phyloP scores from a whole-genome alignment of 2,329 filamentous ascomycete genomes.

The Aotearoamyces nothofagi region DNA sequence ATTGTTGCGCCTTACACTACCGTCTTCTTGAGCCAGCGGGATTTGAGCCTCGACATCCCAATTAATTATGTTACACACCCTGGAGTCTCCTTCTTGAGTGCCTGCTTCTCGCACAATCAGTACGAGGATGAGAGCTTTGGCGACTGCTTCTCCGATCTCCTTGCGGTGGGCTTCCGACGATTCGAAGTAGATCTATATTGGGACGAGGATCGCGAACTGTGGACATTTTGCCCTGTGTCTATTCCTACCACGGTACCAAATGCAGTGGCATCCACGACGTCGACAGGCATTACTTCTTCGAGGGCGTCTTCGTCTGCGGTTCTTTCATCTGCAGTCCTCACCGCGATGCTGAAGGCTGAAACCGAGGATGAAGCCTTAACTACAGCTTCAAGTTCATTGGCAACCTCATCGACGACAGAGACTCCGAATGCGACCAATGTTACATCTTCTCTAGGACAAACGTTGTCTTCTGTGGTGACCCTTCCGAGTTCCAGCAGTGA shows the following conservation, averaged over 20 bases:
- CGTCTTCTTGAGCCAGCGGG: constrained; percentile 36
- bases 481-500: constrained; percentile 9
- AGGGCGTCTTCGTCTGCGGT: constrained; percentile 1
- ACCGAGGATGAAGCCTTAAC: no score
- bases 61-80: constrained; percentile 46
- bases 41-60: constrained; percentile 41
- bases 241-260: constrained; percentile 22
- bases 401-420: constrained; percentile 3
- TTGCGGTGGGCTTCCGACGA: constrained; percentile 41
- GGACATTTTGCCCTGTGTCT: constrained; percentile 45
- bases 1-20: constrained; percentile 18
- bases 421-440: constrained; percentile 2
- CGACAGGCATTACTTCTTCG: constrained; percentile 13
- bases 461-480: constrained; percentile 8
- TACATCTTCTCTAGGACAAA: no score
- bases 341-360: no score
- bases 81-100: constrained; percentile 37
- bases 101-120: constrained; percentile 38
- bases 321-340: neutral
- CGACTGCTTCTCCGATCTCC: constrained; percentile 45
- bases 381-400: neutral
- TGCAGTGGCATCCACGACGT: constrained; percentile 9
- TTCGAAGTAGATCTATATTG: constrained; percentile 48
- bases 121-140: constrained; percentile 34
- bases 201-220: constrained; percentile 35